Base-by-base conservation (phyloP, 116 monocot species). In the Phalaenopsis hybrid region DNA sequence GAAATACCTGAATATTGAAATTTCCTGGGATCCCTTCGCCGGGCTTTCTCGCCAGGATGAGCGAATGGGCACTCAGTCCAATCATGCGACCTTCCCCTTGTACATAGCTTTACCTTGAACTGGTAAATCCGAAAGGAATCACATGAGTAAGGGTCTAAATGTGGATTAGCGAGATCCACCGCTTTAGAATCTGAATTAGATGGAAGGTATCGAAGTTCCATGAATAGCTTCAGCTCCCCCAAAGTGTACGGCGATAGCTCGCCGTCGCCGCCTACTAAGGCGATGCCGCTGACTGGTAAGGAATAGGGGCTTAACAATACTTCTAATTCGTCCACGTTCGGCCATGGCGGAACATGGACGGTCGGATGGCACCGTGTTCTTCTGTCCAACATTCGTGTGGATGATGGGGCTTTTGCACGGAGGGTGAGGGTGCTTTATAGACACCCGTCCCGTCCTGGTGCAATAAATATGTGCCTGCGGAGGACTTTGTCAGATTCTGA, bases 21-120 rank as follows among this genome's bases (percentile, higher is more conserved):
- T 86, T 84, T 87, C 41, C 89, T 43, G 0, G 93, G 93, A 44
- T 93, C 93, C n/a, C 93, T 13, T 13, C 93, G 84, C n/a, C 89
- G 75, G 3, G 93, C 93, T 75, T 93, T 93, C 87, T 93, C 93
- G 5, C 93, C 93, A 3, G 90, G 87, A 73, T 93, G 93, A 2
- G 91, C 91, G 85, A 72, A 93, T 0, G 93, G 93, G 81, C 93
- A 93, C 86, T 91, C 91, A 13, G 93, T 91, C 93, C 93, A 93
- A 83, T 93, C 93, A 83, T 93, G 93, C 21, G 88, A 85, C 44
- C 90, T 63, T 4, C 84, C 89, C 2, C 88, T 63, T 12, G 79
- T 49, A 84, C 93, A 93, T n/a, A 87, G 86, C 68, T 89, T 80
- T 16, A 93, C 87, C 81, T 93, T 93, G 88, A 91, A 93, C 86